A percentile compares a stretch with the other conserved stretches of the same genome.
Evolutionary conservation across 352 stramenopile genomes (phyloP).

Genomic region (Phytophthora podocarpi): DNA sequence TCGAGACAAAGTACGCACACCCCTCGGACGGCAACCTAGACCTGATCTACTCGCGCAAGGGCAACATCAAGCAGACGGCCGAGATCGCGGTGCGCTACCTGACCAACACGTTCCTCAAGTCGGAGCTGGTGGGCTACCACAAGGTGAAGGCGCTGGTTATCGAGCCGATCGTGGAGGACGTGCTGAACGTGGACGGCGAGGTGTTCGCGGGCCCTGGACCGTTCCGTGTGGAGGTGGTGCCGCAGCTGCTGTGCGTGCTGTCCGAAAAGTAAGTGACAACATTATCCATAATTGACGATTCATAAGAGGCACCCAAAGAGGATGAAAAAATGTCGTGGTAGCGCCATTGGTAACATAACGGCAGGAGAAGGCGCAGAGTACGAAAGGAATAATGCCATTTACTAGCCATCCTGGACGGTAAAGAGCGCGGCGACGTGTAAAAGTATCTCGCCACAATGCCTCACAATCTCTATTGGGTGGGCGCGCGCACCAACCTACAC

Average conservation of each 20-base stretch:
- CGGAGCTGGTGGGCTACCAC: conserved; percentile 67
- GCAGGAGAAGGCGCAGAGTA: no score
- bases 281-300: conserved; percentile 32
- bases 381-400: no score
- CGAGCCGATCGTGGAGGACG: conserved; percentile 59
- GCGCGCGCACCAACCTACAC: not conserved
- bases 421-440: no score
- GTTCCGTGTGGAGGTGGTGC: conserved; percentile 80
- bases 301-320: conserved; percentile 13
- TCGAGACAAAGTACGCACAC: conserved; percentile 81
- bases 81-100: conserved; percentile 65
- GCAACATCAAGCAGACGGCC: conserved; percentile 44
- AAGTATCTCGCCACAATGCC: no score
- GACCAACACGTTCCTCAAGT: conserved; percentile 58
- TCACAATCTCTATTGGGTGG: not conserved
- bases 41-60: conserved; percentile 71
- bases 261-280: conserved; percentile 70
- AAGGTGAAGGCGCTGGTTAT: conserved; percentile 85
- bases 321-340: conserved; percentile 17
- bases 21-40: conserved; percentile 84
- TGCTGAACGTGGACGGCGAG: conserved; percentile 82
- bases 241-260: conserved; percentile 68
- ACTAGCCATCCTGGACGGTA: no score
- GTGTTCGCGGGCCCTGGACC: conserved; percentile 63
- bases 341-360: no score